A percentile compares a stretch with the other conserved stretches of the same genome.
Evolutionary conservation across 2,329 filamentous ascomycete genomes (phyloP).

Genomic region (Penicillium sp.): DNA sequence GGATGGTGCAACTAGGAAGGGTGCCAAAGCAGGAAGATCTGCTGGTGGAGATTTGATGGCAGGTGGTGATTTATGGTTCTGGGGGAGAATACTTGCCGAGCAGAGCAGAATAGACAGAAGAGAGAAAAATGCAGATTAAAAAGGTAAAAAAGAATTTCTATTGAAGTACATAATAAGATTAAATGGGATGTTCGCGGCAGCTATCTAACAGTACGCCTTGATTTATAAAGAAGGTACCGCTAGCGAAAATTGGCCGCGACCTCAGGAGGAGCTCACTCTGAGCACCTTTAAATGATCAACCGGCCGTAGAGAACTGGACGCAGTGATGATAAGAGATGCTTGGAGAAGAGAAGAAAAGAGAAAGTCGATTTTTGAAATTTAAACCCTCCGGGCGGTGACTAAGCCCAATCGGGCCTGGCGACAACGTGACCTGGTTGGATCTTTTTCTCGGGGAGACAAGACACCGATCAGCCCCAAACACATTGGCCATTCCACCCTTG

Average conservation of each 20-base stretch:
- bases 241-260: slow-evolving; percentile 96
- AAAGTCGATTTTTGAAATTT: slow-evolving; percentile 24
- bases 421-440: slow-evolving; percentile 35
- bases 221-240: slow-evolving; percentile 71
- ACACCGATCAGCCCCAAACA: slow-evolving; percentile 14
- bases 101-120: background rate
- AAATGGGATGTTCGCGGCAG: slow-evolving; percentile 71
- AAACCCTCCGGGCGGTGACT: slow-evolving; percentile 30
- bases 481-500: slow-evolving; percentile 15
- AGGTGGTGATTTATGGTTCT: background rate
- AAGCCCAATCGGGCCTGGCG: slow-evolving; percentile 29
- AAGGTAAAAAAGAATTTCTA: background rate
- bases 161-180: background rate
- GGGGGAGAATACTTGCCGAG: background rate
- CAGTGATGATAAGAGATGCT: slow-evolving; percentile 97
- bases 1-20: slow-evolving; percentile 36
- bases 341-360: slow-evolving; percentile 47
- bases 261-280: slow-evolving; percentile 61
- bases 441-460: slow-evolving; percentile 39
- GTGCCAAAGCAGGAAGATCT: background rate
- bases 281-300: slow-evolving; percentile 92
- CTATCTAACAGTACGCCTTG: slow-evolving; percentile 97
- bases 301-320: slow-evolving; percentile 67
- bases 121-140: background rate
- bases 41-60: background rate